These are phyloP conservation scores for Taxillus chinensis DNA, from an alignment of 164 flowering plant species.

Conservation along the genomic window DNA sequence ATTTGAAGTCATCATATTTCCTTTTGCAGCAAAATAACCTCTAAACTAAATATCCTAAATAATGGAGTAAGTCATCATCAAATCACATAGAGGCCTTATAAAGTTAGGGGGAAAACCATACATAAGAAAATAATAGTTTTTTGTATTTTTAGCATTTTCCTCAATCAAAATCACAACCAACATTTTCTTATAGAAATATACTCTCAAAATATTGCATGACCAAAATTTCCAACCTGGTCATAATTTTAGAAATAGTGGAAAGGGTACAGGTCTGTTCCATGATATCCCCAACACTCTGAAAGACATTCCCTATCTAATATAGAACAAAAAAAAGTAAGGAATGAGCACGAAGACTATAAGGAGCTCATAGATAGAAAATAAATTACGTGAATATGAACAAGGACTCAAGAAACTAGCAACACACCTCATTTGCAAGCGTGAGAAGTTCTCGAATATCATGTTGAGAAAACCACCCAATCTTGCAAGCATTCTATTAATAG, in stretches of 20 bases:
- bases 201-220: not conserved
- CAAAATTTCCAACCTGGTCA: constrained; percentile 44
- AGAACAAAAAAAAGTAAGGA: not conserved
- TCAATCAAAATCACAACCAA: no score
- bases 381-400: not conserved
- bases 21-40: no score
- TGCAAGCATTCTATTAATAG: constrained; percentile 58
- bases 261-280: constrained; percentile 15
- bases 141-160: no score
- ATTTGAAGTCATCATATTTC: no score
- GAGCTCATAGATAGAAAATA: not conserved
- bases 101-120: no score
- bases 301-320: constrained; percentile 34
- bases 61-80: no score
- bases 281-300: constrained; percentile 16
- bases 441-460: constrained; percentile 42
- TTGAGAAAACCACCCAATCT: constrained; percentile 51
- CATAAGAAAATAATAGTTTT: no score
- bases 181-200: not conserved
- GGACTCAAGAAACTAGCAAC: not conserved
- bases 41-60: no score
- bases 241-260: constrained; percentile 26
- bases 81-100: no score
- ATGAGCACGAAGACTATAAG: constrained; percentile 3
- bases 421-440: constrained; percentile 50